Evolutionary conservation across 2,329 filamentous ascomycete genomes (phyloP).

Genomic region (Colletotrichum liriopes): DNA sequence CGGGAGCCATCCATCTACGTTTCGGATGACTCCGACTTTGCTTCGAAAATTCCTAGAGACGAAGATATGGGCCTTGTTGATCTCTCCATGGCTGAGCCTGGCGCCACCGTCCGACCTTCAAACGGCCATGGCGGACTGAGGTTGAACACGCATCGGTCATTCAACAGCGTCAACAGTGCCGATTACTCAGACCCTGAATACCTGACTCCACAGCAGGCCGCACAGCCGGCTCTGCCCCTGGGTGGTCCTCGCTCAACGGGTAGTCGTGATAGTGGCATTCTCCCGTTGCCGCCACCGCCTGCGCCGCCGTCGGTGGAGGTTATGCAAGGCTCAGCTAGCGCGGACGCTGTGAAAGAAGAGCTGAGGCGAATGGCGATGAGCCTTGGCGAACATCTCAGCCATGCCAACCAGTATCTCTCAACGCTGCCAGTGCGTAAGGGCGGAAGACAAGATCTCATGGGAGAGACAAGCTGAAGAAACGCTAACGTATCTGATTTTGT

Average conservation of each 20-base stretch:
- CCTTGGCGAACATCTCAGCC: constrained; percentile 63
- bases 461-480: constrained; percentile 13
- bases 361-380: constrained; percentile 67
- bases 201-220: constrained; percentile 50
- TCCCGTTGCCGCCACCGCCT: constrained; percentile 56
- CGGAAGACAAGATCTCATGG: constrained; percentile 45
- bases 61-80: constrained; percentile 51
- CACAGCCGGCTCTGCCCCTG: constrained; percentile 46
- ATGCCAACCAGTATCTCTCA: constrained; percentile 62
- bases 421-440: constrained; percentile 56
- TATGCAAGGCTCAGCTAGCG: constrained; percentile 68
- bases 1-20: constrained; percentile 74
- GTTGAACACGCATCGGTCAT: constrained; percentile 39
- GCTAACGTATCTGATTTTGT: background rate
- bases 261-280: constrained; percentile 12
- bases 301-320: constrained; percentile 65
- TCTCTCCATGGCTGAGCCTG: constrained; percentile 47
- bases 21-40: constrained; percentile 70
- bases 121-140: constrained; percentile 31
- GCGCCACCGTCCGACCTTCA: constrained; percentile 35
- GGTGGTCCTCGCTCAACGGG: constrained; percentile 33
- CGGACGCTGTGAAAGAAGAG: constrained; percentile 66
- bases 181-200: constrained; percentile 45
- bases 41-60: constrained; percentile 51
- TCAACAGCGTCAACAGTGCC: constrained; percentile 43